Base-by-base conservation (phyloP, 305 asterid genomes). In the Petunia hybrid region DNA sequence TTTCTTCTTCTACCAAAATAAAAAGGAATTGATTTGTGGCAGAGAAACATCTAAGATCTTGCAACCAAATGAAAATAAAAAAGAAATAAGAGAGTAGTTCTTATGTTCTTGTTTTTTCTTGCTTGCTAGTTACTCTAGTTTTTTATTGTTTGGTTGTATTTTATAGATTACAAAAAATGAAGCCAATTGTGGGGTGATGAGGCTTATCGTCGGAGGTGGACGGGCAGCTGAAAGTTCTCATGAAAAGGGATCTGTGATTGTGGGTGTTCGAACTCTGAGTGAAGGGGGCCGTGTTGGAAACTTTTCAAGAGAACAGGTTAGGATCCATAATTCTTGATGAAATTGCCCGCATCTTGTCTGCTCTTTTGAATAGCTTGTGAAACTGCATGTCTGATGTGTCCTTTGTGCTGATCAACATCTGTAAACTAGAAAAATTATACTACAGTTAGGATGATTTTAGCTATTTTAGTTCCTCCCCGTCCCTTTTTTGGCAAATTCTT, bases 171-270 rank as follows among this genome's bases (percentile, higher is more conserved):
- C 98, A 55, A 89, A 88, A 88, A 89, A 80, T 88, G 99, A 97
- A 91, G 95, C 98, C 73, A 95, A 93, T 75, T 87, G 96, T 88
- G 98, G 99, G 83, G 99, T 97, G 87, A 97, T 97, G 99, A 95
- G 98, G 89, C 97, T 97, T 87, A 88, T 97, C 79, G 99, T 94
- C 80, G 98, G 98, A 86, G 99, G 99, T 84, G 99, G 99, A 62
- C 91, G 98, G 82, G 99, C 98, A 84, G 91, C 97, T 77, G 99
- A 97, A 92, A 91, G 84, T 82, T 86, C 87, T 83, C 94, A 91
- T 85, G 85, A 85, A 71, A 93, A 91, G 88, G 99, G 98, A 82
- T 92, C 98, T 38, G 98, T 94, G 81, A 91, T 97, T 84, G 97
- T 94, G 61, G 99, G 99, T 86, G 98, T 97, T 84, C 94, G 99